A percentile compares a stretch with the other conserved stretches of the same genome.
Conservation (phyloP, 805 yeast genomes). For the Saturnispora diversa region DNA sequence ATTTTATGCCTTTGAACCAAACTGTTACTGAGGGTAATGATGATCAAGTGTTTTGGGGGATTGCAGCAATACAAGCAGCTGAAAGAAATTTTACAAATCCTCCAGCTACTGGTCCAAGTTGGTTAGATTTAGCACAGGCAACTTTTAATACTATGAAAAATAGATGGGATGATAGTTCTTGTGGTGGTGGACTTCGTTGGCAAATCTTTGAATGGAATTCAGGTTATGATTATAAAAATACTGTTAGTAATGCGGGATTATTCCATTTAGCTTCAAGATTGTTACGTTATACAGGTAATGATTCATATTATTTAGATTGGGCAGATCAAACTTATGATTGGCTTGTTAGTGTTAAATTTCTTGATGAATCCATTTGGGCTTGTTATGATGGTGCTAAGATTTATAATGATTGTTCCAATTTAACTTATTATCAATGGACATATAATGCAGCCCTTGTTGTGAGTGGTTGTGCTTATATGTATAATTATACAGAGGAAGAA, state of each 20-base stretch:
- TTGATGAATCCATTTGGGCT: constrained; percentile 37
- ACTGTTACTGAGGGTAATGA: constrained; percentile 93
- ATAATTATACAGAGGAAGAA: constrained; percentile 58
- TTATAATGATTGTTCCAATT: constrained; percentile 50
- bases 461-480: constrained; percentile 74
- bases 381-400: constrained; percentile 65
- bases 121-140: constrained; percentile 83
- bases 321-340: constrained; percentile 74
- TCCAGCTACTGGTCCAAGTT: constrained; percentile 49
- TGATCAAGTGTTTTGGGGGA: constrained; percentile 97
- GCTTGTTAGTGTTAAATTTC: constrained; percentile 49
- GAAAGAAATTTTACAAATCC: constrained; percentile 80
- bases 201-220: constrained; percentile 92
- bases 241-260: constrained; percentile 84
- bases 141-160: constrained; percentile 83
- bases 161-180: constrained; percentile 71
- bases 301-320: constrained; percentile 58
- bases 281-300: constrained; percentile 73
- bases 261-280: constrained; percentile 83
- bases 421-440: constrained; percentile 66
- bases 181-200: constrained; percentile 94
- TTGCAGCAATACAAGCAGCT: constrained; percentile 86
- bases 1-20: constrained; percentile 83
- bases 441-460: constrained; percentile 78
- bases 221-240: constrained; percentile 88